These are phyloP conservation scores for Yamadazyma atmosphaerica DNA, from an alignment of 1,139 yeast genomes.

Conservation along the genomic window DNA sequence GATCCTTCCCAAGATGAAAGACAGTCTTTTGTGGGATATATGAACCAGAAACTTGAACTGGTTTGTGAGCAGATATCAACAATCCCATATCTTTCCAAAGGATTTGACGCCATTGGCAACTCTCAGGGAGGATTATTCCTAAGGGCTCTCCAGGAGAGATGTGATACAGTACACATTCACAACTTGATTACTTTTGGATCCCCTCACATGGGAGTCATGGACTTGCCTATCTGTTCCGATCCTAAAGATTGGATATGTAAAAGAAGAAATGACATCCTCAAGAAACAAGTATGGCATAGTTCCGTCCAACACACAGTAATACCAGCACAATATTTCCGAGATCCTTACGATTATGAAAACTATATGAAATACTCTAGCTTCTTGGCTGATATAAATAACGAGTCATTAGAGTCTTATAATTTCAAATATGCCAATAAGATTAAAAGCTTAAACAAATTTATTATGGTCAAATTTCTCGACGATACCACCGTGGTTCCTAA, in stretches of 20 bases:
- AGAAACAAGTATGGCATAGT: slow-evolving; percentile 60
- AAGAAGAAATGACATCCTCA: slow-evolving; percentile 53
- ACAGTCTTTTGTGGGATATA: slow-evolving; percentile 59
- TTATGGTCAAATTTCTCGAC: slow-evolving; percentile 56
- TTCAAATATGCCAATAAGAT: slow-evolving; percentile 44
- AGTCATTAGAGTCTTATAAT: slow-evolving; percentile 29
- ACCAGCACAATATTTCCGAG: slow-evolving; percentile 78
- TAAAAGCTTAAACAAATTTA: slow-evolving; percentile 47
- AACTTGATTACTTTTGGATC: slow-evolving; percentile 75
- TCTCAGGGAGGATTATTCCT: slow-evolving; percentile 82
- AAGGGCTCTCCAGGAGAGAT: slow-evolving; percentile 62
- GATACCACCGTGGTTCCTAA: slow-evolving; percentile 75
- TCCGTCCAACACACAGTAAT: slow-evolving; percentile 58
- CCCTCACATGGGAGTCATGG: slow-evolving; percentile 78
- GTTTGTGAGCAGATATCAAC: slow-evolving; percentile 44
- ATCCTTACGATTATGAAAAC: slow-evolving; percentile 43
- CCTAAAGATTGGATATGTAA: slow-evolving; percentile 62
- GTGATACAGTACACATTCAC: slow-evolving; percentile 48
- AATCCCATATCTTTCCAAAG: slow-evolving; percentile 44
- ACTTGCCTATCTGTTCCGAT: slow-evolving; percentile 60
- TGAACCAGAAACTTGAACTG: slow-evolving; percentile 37
- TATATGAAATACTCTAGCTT: slow-evolving; percentile 54
- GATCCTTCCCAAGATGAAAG: slow-evolving; percentile 54
- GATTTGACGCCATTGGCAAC: slow-evolving; percentile 77
- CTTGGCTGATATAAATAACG: slow-evolving; percentile 70